Evolutionary conservation across 192 early-diverging fungal genomes (phyloP).

Genomic region (Linnemannia zychae): DNA sequence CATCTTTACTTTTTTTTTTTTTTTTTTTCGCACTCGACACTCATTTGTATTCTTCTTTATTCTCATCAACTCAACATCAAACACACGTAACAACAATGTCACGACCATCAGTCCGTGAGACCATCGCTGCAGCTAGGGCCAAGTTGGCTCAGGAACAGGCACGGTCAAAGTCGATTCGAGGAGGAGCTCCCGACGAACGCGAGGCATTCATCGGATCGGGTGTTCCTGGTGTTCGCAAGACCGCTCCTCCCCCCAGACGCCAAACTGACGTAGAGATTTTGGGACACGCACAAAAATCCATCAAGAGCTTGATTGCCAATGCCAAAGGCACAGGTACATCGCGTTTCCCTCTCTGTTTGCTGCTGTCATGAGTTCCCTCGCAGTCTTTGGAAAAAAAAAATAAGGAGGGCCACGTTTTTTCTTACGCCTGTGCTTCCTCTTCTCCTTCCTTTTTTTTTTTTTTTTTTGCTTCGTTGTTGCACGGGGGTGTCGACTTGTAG

Average conservation of each 20-base stretch:
- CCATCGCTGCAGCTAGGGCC: slow-evolving; percentile 48
- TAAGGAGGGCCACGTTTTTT: neutral
- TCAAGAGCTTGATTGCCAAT: slow-evolving; percentile 55
- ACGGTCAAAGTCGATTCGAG: slow-evolving; percentile 40
- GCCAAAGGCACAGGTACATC: slow-evolving; percentile 48
- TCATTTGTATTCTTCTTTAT: neutral
- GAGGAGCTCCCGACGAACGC: slow-evolving; percentile 40
- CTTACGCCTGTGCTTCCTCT: neutral
- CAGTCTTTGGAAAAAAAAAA: neutral
- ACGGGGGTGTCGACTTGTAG: slow-evolving; percentile 16
- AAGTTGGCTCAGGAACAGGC: slow-evolving; percentile 35
- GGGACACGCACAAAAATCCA: slow-evolving; percentile 54
- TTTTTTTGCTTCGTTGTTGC: neutral
- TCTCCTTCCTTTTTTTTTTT: neutral
- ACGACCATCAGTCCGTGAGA: slow-evolving; percentile 50
- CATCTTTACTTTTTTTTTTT: neutral
- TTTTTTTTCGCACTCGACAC: neutral
- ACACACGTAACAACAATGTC: slow-evolving; percentile 18
- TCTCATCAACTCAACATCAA: neutral
- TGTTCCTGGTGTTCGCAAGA: slow-evolving; percentile 38
- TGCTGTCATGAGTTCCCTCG: no score
- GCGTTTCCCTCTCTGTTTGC: no score
- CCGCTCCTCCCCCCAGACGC: slow-evolving; percentile 19
- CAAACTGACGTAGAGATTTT: slow-evolving; percentile 52
- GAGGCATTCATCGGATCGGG: slow-evolving; percentile 45